Percentiles rank a stretch among this genome's conserved stretches.
Evolutionary conservation across 495 filamentous ascomycete genomes (phyloP).

Genomic region (Lasiosphaeriaceae sp.): DNA sequence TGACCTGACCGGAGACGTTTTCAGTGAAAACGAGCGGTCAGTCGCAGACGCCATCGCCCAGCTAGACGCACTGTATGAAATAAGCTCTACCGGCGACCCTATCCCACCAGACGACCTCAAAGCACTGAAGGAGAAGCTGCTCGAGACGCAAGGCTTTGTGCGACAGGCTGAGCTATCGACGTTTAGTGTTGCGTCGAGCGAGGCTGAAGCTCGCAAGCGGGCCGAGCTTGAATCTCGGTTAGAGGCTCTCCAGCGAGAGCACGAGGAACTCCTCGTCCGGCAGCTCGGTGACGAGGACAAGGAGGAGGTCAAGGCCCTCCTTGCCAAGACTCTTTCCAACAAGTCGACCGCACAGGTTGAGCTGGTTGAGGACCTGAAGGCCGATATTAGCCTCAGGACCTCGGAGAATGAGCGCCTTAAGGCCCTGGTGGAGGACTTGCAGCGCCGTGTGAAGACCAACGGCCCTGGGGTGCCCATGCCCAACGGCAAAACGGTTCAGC

Average conservation of each 20-base stretch:
- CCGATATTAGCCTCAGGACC: conserved; percentile 64
- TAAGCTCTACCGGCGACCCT: conserved; percentile 68
- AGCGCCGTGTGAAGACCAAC: conserved; percentile 61
- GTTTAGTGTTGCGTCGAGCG: conserved; percentile 49
- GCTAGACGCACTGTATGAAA: conserved; percentile 72
- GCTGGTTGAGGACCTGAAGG: conserved; percentile 66
- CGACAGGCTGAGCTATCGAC: conserved; percentile 86
- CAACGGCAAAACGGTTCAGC: conserved; percentile 90
- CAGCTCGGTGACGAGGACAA: conserved; percentile 74
- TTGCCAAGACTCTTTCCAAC: conserved; percentile 70
- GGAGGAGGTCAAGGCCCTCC: conserved; percentile 73
- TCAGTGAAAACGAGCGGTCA: conserved; percentile 84
- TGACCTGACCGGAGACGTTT: conserved; percentile 82
- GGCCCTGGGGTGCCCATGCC: conserved; percentile 52
- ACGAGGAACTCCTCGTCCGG: conserved; percentile 75
- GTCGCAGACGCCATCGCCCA: conserved; percentile 77
- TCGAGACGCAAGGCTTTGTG: conserved; percentile 88
- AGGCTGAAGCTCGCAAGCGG: conserved; percentile 62
- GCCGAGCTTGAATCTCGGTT: conserved; percentile 72
- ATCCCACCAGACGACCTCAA: conserved; percentile 78
- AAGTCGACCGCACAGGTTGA: conserved; percentile 67
- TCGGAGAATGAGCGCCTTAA: conserved; percentile 76
- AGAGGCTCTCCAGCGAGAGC: conserved; percentile 68
- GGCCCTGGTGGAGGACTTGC: conserved; percentile 68
- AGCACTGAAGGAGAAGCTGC: conserved; percentile 67